Evolutionary conservation across 176 grass and related monocot genomes (phyloP), one percentile per base, ranked within the genome.

Genomic region (Carex scoparia): DNA sequence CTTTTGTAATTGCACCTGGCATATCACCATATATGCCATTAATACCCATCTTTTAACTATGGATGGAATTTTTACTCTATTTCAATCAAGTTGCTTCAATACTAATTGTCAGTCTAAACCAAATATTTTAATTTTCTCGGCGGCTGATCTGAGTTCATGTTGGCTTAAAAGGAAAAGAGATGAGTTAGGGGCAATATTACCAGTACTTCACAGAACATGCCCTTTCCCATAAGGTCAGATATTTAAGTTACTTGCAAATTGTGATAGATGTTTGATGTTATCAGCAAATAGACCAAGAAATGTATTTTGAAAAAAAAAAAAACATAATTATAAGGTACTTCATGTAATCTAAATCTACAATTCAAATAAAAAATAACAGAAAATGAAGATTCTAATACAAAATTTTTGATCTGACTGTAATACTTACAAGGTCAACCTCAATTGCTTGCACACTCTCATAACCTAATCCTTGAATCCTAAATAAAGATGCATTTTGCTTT

Each of bases 381-480:
- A 32, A 73, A 49, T 23, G 69, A 74, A 23, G n/a, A 55, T 77
- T 77, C 4, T 31, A 15, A 31, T 67, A 53, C 46, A 65, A 66
- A 83, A 27, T 0, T 42, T 42, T 72, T 54, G 27, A 53, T 27
- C 32, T 38, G 54, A 68, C 42, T 83, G 69, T 86, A 14, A 16
- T 74, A 93, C 95, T 91, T 86, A 98, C 95, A 82, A 84, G 82
- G 84, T 98, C 91, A 61, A 98, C 89, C 82, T 98, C 92, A 69
- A 94, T 90, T 54, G 95, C 92, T 89, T 86, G 91, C 80, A 89
- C 79, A 79, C 88, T 93, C 85, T 94, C 86, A 84, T 86, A 88
- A 81, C 79, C 84, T 63, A 89, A 88, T n/a, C 91, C 92, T 90
- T 98, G 95, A 89, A 94, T 79, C 72, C 89, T 87, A 79, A 98